Percentiles rank a stretch among this genome's conserved stretches.
phyloP scores from a whole-genome alignment of 2,329 filamentous ascomycete genomes.

The Bipolaris gigantea region DNA sequence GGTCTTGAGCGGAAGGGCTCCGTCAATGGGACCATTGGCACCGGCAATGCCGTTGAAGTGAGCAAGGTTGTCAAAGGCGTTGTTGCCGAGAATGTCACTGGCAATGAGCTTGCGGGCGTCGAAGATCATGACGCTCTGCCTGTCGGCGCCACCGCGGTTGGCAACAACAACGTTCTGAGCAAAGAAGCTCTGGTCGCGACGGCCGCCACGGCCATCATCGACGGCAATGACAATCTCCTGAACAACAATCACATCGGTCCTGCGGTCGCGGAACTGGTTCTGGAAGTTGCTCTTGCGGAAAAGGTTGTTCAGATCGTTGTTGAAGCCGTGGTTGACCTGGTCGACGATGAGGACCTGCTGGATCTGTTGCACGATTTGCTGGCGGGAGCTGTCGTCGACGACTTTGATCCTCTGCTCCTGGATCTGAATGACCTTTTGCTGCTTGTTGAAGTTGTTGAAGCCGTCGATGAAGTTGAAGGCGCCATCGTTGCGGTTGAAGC shows the following conservation, averaged over 20 bases:
- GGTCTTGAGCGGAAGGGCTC: constrained; percentile 28
- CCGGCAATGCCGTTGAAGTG: constrained; percentile 19
- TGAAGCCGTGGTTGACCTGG: constrained; percentile 34
- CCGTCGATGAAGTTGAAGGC: constrained; percentile 38
- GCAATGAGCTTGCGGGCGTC: constrained; percentile 30
- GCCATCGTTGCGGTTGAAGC: constrained; percentile 20
- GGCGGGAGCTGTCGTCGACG: constrained; percentile 28
- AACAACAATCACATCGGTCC: constrained; percentile 36
- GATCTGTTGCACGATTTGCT: constrained; percentile 31
- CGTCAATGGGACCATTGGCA: constrained; percentile 12
- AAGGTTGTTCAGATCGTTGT: constrained; percentile 37
- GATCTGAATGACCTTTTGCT: constrained; percentile 34
- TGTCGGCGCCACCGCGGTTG: constrained; percentile 29
- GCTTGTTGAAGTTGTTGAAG: constrained; percentile 38
- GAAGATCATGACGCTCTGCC: constrained; percentile 38
- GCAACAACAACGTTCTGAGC: constrained; percentile 34
- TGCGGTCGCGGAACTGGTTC: constrained; percentile 21
- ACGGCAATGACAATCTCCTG: constrained; percentile 35
- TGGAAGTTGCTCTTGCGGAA: constrained; percentile 35
- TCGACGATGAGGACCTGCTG: constrained; percentile 35
- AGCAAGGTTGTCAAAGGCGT: constrained; percentile 16
- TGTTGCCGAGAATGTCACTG: constrained; percentile 28
- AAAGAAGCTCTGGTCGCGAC: constrained; percentile 32
- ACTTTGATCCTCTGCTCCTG: constrained; percentile 34
- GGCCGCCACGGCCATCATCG: constrained; percentile 29